Percentiles rank a stretch among this genome's conserved stretches.
Evolutionary conservation across 441 rosid species (phyloP).

Genomic region (Jatropha podagrica): DNA sequence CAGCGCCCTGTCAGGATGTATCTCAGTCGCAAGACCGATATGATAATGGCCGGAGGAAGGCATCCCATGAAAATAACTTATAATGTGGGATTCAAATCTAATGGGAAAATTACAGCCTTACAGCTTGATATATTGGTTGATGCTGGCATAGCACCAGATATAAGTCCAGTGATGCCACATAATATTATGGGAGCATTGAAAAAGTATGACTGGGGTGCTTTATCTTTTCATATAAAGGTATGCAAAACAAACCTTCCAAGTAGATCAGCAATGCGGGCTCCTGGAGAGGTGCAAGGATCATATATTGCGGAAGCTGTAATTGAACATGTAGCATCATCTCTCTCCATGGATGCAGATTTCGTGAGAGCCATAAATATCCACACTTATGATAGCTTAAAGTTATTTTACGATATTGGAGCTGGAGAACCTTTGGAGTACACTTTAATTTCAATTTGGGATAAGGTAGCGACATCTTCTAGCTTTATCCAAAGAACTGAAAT

Average conservation of each 20-base stretch:
- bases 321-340: slow-evolving; percentile 85
- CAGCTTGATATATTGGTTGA: slow-evolving; percentile 58
- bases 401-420: slow-evolving; percentile 40
- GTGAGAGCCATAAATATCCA: slow-evolving; percentile 75
- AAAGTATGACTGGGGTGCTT: slow-evolving; percentile 90
- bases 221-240: slow-evolving; percentile 66
- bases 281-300: slow-evolving; percentile 86
- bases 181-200: slow-evolving; percentile 42
- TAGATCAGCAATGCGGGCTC: slow-evolving; percentile 80
- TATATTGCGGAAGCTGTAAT: slow-evolving; percentile 81
- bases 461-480: slow-evolving; percentile 47
- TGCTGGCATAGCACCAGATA: slow-evolving; percentile 56
- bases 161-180: slow-evolving; percentile 53
- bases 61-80: slow-evolving; percentile 92
- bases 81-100: slow-evolving; percentile 81
- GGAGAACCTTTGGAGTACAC: slow-evolving; percentile 73
- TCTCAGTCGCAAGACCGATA: slow-evolving; percentile 73
- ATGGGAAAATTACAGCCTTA: slow-evolving; percentile 82
- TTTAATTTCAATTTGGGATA: slow-evolving; percentile 71
- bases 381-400: slow-evolving; percentile 49
- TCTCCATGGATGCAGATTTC: slow-evolving; percentile 68
- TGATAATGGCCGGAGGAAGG: slow-evolving; percentile 92
- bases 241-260: slow-evolving; percentile 82
- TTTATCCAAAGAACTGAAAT: slow-evolving; percentile 45
- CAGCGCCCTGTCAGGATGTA: slow-evolving; percentile 73